These are phyloP conservation scores for Lachnellula arida DNA, from an alignment of 2,329 filamentous ascomycete genomes.

Conservation along the genomic window DNA sequence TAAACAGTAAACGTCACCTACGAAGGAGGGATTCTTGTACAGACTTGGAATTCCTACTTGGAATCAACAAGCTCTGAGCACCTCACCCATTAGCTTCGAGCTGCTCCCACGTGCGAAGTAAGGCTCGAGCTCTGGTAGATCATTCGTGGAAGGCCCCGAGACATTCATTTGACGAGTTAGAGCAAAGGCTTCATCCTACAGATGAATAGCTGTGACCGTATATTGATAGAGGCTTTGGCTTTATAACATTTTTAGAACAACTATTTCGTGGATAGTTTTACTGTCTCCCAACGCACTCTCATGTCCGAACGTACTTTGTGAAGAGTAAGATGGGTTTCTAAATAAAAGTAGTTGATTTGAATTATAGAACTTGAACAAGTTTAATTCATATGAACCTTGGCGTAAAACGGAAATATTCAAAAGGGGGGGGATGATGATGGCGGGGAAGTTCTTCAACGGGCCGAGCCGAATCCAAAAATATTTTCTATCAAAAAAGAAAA, in stretches of 20 bases:
- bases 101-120: not conserved
- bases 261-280: too few species aligned
- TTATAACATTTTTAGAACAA: too few species aligned
- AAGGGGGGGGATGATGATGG: not conserved
- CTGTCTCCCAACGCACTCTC: too few species aligned
- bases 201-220: not conserved
- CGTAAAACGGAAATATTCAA: not conserved
- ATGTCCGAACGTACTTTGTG: too few species aligned
- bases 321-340: too few species aligned
- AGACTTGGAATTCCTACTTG: not conserved
- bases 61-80: not conserved
- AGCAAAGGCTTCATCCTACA: not conserved
- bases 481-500: not conserved
- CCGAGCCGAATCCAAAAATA: not conserved
- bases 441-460: not conserved
- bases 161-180: not conserved
- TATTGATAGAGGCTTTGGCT: not conserved
- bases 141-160: not conserved
- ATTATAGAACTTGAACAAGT: too few species aligned
- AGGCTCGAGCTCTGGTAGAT: not conserved
- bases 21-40: not conserved
- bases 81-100: not conserved
- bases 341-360: too few species aligned
- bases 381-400: too few species aligned
- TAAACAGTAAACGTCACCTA: not conserved